phyloP scores from a whole-genome alignment of 2,329 filamentous ascomycete genomes.

The Fragosphaeria purpurea region DNA sequence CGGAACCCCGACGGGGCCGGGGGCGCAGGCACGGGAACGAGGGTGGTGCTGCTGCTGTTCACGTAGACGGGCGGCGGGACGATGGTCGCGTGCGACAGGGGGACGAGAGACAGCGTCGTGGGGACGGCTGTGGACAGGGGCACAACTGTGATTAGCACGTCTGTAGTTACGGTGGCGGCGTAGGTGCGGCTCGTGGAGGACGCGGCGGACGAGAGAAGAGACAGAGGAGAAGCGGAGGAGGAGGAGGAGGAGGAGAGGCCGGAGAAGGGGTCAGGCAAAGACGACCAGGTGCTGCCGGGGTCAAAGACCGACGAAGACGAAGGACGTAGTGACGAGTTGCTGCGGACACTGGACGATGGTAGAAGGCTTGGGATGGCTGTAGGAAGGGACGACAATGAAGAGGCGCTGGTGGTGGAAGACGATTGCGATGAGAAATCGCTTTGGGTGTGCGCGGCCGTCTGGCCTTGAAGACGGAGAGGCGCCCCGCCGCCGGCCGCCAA shows the following conservation, averaged over 20 bases:
- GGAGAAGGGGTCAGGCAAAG: too few species aligned
- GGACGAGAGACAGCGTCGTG: background rate
- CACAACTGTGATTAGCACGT: slow-evolving; percentile 10
- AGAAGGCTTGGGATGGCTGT: too few species aligned
- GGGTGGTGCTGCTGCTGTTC: slow-evolving; percentile 5
- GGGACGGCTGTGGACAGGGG: slow-evolving; percentile 1
- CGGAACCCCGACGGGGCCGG: background rate
- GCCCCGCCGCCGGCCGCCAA: too few species aligned
- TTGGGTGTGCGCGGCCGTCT: too few species aligned
- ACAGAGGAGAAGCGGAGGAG: background rate
- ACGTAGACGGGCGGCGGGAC: background rate
- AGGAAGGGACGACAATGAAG: background rate
- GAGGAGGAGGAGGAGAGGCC: too few species aligned
- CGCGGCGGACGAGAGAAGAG: background rate
- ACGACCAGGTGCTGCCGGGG: too few species aligned
- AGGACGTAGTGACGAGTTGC: too few species aligned
- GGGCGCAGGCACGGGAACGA: background rate
- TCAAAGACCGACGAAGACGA: too few species aligned
- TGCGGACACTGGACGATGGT: too few species aligned
- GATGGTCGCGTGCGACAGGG: background rate
- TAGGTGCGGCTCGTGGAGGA: background rate
- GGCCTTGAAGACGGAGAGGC: too few species aligned
- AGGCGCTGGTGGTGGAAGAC: too few species aligned
- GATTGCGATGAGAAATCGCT: too few species aligned
- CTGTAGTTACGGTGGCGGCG: background rate